Percentiles rank a stretch among this genome's conserved stretches.
phyloP scores from a whole-genome alignment of 208 protist species.

The Histomonas meleagridis region DNA sequence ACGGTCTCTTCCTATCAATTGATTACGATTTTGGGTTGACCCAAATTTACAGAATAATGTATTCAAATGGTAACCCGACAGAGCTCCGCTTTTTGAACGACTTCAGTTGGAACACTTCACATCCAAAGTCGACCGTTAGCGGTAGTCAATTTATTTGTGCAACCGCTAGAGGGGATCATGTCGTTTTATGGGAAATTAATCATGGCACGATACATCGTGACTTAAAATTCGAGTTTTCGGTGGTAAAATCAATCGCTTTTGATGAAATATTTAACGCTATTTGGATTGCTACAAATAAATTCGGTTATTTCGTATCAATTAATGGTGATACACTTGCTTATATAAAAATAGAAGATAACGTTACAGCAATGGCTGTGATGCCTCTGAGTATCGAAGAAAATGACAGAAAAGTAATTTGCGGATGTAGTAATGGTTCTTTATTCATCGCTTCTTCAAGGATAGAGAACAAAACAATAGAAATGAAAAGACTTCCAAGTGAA shows the following conservation, averaged over 20 bases:
- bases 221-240: neutral
- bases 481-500: neutral
- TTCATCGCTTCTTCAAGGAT: neutral
- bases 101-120: neutral
- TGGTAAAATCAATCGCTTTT: neutral
- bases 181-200: neutral
- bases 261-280: neutral
- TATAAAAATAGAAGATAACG: neutral
- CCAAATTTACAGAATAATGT: neutral
- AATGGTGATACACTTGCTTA: neutral
- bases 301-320: neutral
- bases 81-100: neutral
- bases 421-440: neutral
- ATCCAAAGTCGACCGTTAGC: neutral
- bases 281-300: neutral
- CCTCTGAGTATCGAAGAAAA: neutral
- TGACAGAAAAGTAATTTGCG: neutral
- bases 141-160: neutral
- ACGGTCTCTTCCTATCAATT: neutral
- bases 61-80: neutral
- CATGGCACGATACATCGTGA: neutral
- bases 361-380: neutral
- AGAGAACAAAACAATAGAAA: neutral
- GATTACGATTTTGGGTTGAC: constrained; percentile 2
- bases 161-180: neutral